Evolutionary conservation across 805 yeast species (phyloP).

Genomic region (Brettanomyces anomalus): DNA sequence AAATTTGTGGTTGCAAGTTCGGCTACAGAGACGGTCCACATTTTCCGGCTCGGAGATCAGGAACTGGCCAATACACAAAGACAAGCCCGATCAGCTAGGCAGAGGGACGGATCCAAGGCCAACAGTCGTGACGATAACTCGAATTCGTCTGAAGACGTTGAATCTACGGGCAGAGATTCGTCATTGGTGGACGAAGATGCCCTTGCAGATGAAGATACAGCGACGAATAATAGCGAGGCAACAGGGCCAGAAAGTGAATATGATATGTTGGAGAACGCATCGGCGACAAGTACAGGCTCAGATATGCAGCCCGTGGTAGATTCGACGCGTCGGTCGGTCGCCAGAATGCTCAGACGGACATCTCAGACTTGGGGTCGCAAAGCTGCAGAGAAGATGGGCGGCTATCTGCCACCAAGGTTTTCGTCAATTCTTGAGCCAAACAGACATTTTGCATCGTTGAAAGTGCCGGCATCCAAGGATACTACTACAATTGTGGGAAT

Average conservation of each 20-base stretch:
- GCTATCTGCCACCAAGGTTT: constrained; percentile 76
- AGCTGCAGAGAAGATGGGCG: constrained; percentile 85
- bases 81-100: constrained; percentile 8
- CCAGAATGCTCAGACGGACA: constrained; percentile 65
- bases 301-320: constrained; percentile 60
- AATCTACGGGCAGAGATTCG: constrained; percentile 10
- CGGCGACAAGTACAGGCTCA: constrained; percentile 20
- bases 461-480: constrained; percentile 35
- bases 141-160: constrained; percentile 10
- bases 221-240: constrained; percentile 3
- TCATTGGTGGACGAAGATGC: constrained; percentile 8
- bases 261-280: constrained; percentile 13
- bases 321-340: constrained; percentile 61
- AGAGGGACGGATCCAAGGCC: constrained; percentile 6
- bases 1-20: constrained; percentile 74
- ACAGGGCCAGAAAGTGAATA: constrained; percentile 3
- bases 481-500: constrained; percentile 42
- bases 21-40: constrained; percentile 88
- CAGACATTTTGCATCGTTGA: constrained; percentile 81
- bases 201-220: constrained; percentile 15
- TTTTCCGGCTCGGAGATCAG: constrained; percentile 62
- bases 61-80: constrained; percentile 26
- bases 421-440: constrained; percentile 85
- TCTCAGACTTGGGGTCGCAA: constrained; percentile 69
- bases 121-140: background rate